Evolutionary conservation across 768 basidiomycete genomes (phyloP).

Genomic region (Plicaturopsis crispa): DNA sequence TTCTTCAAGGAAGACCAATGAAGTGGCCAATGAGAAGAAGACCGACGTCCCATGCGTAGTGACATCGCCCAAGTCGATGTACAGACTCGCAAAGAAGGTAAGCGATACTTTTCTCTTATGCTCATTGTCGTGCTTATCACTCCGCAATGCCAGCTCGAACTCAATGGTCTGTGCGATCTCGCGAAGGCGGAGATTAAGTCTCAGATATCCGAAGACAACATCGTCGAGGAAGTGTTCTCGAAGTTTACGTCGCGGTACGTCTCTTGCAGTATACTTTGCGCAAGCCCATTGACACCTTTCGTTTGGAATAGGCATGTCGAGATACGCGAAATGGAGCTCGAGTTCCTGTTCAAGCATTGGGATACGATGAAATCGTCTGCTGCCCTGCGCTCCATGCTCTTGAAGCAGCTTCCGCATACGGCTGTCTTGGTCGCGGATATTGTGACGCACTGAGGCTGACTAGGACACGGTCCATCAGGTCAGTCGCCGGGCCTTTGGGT

Average conservation of each 20-base stretch:
- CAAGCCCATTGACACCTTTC: neutral
- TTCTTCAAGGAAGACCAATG: neutral
- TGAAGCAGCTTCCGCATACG: neutral
- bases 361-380: neutral
- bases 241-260: slow-evolving; percentile 8
- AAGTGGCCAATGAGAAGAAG: slow-evolving; percentile 2
- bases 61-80: slow-evolving; percentile 18
- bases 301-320: neutral
- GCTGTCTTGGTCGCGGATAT: neutral
- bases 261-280: neutral
- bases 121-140: neutral
- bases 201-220: slow-evolving; percentile 11
- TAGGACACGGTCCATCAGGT: too few relatives aligned
- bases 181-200: slow-evolving; percentile 9
- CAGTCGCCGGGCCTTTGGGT: too few relatives aligned
- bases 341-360: neutral
- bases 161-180: slow-evolving; percentile 7
- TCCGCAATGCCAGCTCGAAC: neutral
- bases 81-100: slow-evolving; percentile 15
- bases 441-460: neutral
- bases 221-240: slow-evolving; percentile 14
- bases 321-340: neutral
- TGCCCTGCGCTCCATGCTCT: neutral
- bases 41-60: neutral
- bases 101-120: neutral